phyloP scores from a whole-genome alignment of 495 filamentous ascomycete genomes.

The Penicillium robsamsonii region DNA sequence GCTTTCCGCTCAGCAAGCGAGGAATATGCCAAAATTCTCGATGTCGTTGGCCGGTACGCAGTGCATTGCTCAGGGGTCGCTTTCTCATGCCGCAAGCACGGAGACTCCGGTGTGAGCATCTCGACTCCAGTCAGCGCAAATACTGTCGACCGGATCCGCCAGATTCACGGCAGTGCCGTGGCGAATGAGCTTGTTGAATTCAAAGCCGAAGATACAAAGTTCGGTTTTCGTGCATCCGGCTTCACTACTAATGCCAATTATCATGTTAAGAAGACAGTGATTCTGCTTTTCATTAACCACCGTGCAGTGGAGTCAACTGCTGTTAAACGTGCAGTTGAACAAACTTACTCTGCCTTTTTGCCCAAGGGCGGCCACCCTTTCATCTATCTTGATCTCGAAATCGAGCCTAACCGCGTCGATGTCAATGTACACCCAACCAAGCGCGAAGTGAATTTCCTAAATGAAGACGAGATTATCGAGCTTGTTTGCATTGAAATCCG shows the following conservation, averaged over 20 bases:
- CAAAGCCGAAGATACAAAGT: constrained; percentile 66
- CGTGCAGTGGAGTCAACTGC: constrained; percentile 90
- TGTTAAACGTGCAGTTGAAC: constrained; percentile 87
- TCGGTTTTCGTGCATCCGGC: constrained; percentile 79
- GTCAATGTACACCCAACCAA: constrained; percentile 99
- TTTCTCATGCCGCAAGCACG: constrained; percentile 96
- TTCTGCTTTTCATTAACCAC: constrained; percentile 96
- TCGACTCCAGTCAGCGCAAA: constrained; percentile 70
- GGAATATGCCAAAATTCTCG: constrained; percentile 97
- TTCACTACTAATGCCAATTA: constrained; percentile 94
- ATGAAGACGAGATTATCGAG: constrained; percentile 96
- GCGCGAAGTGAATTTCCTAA: constrained; percentile 95
- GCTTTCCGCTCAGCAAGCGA: constrained; percentile 91
- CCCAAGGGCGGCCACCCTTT: constrained; percentile 97
- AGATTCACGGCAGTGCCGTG: constrained; percentile 81
- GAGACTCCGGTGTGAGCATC: constrained; percentile 78
- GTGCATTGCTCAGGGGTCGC: constrained; percentile 90
- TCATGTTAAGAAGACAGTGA: constrained; percentile 82
- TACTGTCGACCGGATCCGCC: constrained; percentile 78
- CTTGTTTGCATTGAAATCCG: constrained; percentile 79
- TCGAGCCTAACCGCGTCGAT: constrained; percentile 90
- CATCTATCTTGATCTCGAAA: constrained; percentile 86
- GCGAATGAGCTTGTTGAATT: constrained; percentile 89
- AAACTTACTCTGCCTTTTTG: constrained; percentile 84
- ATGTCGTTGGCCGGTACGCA: constrained; percentile 90